Conservation (phyloP, 441 rosid genomes). For the Syzygium malaccense region DNA sequence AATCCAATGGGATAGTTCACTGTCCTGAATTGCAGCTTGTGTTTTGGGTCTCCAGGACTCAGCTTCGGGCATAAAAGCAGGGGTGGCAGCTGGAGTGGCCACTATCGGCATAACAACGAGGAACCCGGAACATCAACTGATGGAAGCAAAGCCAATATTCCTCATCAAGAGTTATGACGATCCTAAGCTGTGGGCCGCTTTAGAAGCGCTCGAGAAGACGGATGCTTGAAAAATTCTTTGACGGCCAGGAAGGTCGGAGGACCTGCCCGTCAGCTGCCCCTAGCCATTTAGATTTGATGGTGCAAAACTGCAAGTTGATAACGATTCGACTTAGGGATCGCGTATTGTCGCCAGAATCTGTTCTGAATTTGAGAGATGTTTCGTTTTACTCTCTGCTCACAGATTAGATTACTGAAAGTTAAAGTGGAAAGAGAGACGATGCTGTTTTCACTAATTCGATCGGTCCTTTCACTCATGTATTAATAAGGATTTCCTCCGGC, state of each 20-base stretch:
- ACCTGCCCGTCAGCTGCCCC: background rate
- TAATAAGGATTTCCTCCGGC: background rate
- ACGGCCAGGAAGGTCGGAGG: background rate
- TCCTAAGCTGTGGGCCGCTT: constrained; percentile 65
- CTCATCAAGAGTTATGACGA: constrained; percentile 71
- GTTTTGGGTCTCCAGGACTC: constrained; percentile 45
- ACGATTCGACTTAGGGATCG: background rate
- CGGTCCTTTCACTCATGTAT: background rate
- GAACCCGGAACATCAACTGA: constrained; percentile 50
- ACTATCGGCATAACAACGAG: constrained; percentile 80
- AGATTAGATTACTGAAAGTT: background rate
- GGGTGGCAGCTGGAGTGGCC: constrained; percentile 93
- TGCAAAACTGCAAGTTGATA: background rate
- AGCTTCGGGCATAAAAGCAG: constrained; percentile 83
- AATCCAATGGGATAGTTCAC: background rate
- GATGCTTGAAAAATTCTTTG: constrained; percentile 1
- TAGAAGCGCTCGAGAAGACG: constrained; percentile 56
- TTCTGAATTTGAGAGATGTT: background rate
- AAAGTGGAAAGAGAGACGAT: background rate
- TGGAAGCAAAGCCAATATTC: constrained; percentile 73
- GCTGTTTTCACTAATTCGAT: background rate
- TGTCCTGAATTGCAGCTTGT: background rate
- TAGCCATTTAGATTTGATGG: background rate
- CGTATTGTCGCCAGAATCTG: background rate
- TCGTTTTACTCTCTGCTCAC: background rate